These are phyloP conservation scores for Dimocarpus longan DNA, from an alignment of 345 rosid species.

Conservation along the genomic window DNA sequence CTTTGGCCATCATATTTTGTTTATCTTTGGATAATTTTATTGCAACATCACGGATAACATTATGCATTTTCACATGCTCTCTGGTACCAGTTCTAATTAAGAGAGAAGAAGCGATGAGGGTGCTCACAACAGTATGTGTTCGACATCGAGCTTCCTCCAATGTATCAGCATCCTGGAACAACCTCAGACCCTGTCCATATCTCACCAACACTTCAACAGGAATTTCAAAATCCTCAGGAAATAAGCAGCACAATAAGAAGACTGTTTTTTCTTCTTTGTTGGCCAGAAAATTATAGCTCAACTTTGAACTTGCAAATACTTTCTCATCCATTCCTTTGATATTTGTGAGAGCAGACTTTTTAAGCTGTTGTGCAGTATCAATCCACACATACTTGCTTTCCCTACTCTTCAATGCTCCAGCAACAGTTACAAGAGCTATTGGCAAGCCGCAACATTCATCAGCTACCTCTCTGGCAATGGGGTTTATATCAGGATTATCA, in stretches of 20 bases:
- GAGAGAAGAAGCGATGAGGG: background rate
- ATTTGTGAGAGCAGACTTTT: background rate
- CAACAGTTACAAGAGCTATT: conserved; percentile 9
- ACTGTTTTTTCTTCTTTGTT: background rate
- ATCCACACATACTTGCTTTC: background rate
- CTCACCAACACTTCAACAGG: conserved; percentile 7
- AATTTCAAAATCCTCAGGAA: conserved; percentile 15
- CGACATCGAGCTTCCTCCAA: background rate
- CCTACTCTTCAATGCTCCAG: background rate
- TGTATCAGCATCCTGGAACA: conserved; percentile 1
- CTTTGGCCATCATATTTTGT: background rate
- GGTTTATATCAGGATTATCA: background rate
- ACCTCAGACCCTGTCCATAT: conserved; percentile 5
- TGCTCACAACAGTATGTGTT: background rate
- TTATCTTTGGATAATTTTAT: background rate
- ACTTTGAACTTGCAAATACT: background rate
- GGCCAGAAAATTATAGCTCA: background rate
- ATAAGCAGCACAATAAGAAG: conserved; percentile 18
- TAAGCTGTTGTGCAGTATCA: background rate
- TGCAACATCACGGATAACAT: background rate
- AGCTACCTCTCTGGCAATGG: conserved; percentile 7
- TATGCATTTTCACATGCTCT: background rate
- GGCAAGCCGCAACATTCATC: conserved; percentile 21
- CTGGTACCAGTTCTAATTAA: background rate
- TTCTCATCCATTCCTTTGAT: background rate